Conservation (phyloP, 139 green algal species). For the Chlorella sp. region DNA sequence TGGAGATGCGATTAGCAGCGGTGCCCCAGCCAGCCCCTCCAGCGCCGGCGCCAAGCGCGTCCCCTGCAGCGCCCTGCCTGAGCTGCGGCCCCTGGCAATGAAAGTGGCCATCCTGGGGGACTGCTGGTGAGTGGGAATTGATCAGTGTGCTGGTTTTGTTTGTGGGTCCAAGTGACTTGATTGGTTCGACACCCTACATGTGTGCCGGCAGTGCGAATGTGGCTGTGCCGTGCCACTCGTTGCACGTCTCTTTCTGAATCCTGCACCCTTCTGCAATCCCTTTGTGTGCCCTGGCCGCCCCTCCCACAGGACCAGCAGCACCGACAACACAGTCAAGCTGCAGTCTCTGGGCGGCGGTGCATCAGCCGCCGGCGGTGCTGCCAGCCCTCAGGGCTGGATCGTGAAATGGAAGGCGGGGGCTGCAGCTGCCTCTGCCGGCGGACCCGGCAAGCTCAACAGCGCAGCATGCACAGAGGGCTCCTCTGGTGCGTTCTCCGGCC, state of each 20-base stretch:
- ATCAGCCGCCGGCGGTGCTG: background rate
- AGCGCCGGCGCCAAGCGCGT: background rate
- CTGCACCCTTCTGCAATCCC: no score
- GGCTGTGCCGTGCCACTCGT: background rate
- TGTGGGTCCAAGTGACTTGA: background rate
- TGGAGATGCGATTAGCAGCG: no score
- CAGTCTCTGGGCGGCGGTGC: background rate
- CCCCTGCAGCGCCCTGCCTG: constrained; percentile 20
- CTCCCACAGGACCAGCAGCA: background rate
- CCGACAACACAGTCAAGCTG: background rate
- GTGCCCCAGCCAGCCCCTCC: no score
- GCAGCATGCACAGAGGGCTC: constrained; percentile 4
- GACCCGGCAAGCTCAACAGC: background rate
- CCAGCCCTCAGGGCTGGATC: constrained; percentile 19
- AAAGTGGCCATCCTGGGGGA: constrained; percentile 19
- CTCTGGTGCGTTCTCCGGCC: background rate
- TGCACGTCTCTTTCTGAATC: no score
- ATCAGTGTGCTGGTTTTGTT: background rate
- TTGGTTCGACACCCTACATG: background rate
- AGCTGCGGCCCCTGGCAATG: background rate
- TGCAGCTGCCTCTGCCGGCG: background rate
- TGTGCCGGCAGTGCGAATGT: background rate
- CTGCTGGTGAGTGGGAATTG: constrained; percentile 12
- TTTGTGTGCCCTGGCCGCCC: no score
- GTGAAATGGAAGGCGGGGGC: background rate